Base-by-base conservation (phyloP, 768 basidiomycete species). In the Leucocoprinus sp. region DNA sequence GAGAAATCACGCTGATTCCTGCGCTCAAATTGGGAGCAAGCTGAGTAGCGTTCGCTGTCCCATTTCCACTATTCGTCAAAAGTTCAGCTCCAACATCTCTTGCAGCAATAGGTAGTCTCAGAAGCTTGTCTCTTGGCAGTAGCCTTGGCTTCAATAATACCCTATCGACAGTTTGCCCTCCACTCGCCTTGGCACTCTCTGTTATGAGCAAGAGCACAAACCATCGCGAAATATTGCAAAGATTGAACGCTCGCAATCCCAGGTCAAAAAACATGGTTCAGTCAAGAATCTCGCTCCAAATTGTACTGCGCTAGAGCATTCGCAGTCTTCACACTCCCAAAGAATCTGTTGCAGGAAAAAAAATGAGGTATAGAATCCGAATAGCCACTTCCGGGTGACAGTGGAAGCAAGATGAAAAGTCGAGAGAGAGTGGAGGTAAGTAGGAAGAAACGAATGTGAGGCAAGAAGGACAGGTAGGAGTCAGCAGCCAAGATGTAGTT, bases 1-100 rank as follows among this genome's bases (percentile, higher is more conserved):
- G 53, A 5, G 71, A 57, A 39, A 81, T 60, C 2, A 64, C 50
- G 12, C 66, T 64, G 47, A 79, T 66, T 14, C 75, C 74, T 41
- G 62, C 59, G 24, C 56, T 53, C 31, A 61, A 50, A 4, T 59
- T 63, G 21, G 39, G 55, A 15, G 29, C 26, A n/a, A 26, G 17
- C 17, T 37, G 23, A 8, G 44, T 38, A n/a, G 33, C 24, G 17
- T 41, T 42, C 23, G n/a, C 18, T 8, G 46, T 48, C 2, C 23
- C 24, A 21, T 34, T 48, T 9, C 33, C 46, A 22, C 28, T 38
- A 22, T 24, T 45, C 19, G 26, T 7, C 2, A 28, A 18, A 19
- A 9, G 15, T 38, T 18, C 21, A 14, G 24, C 14, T 11, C 5
- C 23, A 27, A 21, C 39, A 23, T 17, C 33, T 24, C 46, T 41